A percentile compares a stretch with the other conserved stretches of the same genome.
These are phyloP conservation scores for Diospyros kaki DNA, from an alignment of 148 eudicot genomes.

Conservation along the genomic window DNA sequence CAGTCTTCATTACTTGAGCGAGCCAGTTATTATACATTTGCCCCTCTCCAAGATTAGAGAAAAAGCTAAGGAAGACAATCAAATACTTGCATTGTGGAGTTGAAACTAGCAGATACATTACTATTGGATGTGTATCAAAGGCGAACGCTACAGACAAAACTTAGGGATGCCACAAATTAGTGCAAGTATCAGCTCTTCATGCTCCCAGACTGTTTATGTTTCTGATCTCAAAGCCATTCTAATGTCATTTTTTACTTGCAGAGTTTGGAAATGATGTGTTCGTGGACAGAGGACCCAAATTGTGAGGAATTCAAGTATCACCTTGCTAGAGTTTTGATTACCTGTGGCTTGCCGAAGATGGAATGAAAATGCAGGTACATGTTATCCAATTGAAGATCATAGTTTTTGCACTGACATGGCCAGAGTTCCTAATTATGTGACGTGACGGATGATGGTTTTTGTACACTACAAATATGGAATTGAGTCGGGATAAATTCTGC, in stretches of 20 bases:
- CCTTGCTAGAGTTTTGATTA: slow-evolving; percentile 8
- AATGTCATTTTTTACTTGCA: neutral
- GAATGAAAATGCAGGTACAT: slow-evolving; percentile 18
- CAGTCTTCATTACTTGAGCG: slow-evolving; percentile 26
- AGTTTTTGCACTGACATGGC: too few relatives aligned
- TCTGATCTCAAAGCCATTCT: too few relatives aligned
- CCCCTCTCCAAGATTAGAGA: slow-evolving; percentile 34
- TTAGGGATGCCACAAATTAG: too few relatives aligned
- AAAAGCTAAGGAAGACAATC: slow-evolving; percentile 25
- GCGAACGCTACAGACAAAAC: slow-evolving; percentile 8
- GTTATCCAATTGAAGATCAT: too few relatives aligned
- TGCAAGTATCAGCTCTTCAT: too few relatives aligned
- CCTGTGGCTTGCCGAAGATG: slow-evolving; percentile 12
- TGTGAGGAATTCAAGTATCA: slow-evolving; percentile 15
- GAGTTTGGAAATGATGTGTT: slow-evolving; percentile 19
- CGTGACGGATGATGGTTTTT: too few relatives aligned
- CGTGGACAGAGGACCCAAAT: slow-evolving; percentile 29
- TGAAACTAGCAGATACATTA: slow-evolving; percentile 31
- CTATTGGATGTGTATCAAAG: slow-evolving; percentile 38
- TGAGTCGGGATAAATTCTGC: too few relatives aligned
- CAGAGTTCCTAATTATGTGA: too few relatives aligned
- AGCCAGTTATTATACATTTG: slow-evolving; percentile 30
- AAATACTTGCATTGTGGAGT: slow-evolving; percentile 34
- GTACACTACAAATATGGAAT: too few relatives aligned
- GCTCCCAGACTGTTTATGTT: too few relatives aligned